These are phyloP conservation scores for Macadamia tetraphylla DNA, from an alignment of 164 flowering plant genomes.

Conservation along the genomic window DNA sequence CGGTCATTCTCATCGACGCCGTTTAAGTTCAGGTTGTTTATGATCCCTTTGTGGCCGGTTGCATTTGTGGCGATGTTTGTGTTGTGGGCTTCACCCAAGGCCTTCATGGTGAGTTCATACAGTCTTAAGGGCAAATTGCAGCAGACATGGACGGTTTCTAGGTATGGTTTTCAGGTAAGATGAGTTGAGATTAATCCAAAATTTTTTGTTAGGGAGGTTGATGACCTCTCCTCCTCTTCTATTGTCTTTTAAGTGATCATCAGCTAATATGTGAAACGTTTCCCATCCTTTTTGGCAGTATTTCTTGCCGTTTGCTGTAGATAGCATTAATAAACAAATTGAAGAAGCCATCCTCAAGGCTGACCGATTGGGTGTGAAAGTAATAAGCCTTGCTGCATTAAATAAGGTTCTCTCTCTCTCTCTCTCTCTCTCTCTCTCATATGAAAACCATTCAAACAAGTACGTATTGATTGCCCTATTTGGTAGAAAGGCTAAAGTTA, in stretches of 20 bases:
- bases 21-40: slow-evolving; percentile 31
- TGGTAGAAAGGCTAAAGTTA: too few species aligned
- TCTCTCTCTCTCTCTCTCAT: background rate
- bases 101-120: slow-evolving; percentile 56
- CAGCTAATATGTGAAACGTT: background rate
- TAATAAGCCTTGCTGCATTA: slow-evolving; percentile 89
- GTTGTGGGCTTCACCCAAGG: slow-evolving; percentile 72
- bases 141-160: slow-evolving; percentile 80
- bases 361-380: slow-evolving; percentile 72
- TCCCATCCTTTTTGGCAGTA: slow-evolving; percentile 44
- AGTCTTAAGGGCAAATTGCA: slow-evolving; percentile 48
- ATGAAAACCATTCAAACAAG: too few species aligned
- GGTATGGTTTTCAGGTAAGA: slow-evolving; percentile 78
- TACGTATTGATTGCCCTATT: too few species aligned
- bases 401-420: slow-evolving; percentile 57
- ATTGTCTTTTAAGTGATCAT: background rate
- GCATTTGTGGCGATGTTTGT: slow-evolving; percentile 36
- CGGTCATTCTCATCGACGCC: slow-evolving; percentile 56
- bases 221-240: background rate
- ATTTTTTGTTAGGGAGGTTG: background rate
- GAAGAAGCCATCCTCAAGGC: slow-evolving; percentile 85
- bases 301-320: slow-evolving; percentile 73
- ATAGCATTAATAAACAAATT: slow-evolving; percentile 76
- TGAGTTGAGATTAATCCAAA: background rate
- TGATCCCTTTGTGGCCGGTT: slow-evolving; percentile 54